These are phyloP conservation scores for Boletus huronensis DNA, from an alignment of 768 basidiomycete genomes.

Conservation along the genomic window DNA sequence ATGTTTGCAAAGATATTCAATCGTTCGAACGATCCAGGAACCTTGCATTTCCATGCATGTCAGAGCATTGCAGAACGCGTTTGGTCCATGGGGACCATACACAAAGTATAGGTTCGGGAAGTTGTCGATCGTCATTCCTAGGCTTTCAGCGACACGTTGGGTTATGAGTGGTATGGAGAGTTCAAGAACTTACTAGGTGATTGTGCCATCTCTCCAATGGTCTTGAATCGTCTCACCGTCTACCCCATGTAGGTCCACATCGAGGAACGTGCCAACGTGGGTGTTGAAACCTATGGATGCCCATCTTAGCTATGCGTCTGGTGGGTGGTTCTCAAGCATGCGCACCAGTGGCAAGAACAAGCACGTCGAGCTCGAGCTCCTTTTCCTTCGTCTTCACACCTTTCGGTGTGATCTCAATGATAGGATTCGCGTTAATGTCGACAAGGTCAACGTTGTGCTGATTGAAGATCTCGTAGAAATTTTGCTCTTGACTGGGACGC, in stretches of 20 bases:
- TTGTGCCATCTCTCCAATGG: conserved; percentile 13
- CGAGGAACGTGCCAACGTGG: conserved; percentile 1
- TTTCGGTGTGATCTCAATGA: conserved; percentile 5
- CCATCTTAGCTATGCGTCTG: neutral
- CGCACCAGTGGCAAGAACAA: conserved; percentile 7
- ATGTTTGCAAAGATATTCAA: conserved; percentile 5
- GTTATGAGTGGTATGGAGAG: neutral
- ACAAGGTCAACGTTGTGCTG: conserved; percentile 10
- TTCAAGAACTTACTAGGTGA: conserved; percentile 12
- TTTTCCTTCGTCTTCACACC: conserved; percentile 8
- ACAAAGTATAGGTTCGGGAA: conserved; percentile 16
- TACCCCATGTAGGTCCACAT: conserved; percentile 10
- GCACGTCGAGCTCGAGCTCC: conserved; percentile 11
- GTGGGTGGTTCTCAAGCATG: neutral
- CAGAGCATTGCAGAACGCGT: conserved; percentile 4
- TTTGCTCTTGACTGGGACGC: neutral
- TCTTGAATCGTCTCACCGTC: conserved; percentile 12
- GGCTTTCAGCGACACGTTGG: neutral
- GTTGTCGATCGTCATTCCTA: conserved; percentile 14
- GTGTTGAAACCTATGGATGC: neutral
- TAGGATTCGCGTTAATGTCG: conserved; percentile 7
- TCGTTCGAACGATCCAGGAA: conserved; percentile 10
- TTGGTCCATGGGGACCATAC: conserved; percentile 16
- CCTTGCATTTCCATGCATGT: conserved; percentile 9
- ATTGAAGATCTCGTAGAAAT: neutral